Base-by-base conservation (phyloP, 164 flowering plant genomes). In the Vitis rupestris region DNA sequence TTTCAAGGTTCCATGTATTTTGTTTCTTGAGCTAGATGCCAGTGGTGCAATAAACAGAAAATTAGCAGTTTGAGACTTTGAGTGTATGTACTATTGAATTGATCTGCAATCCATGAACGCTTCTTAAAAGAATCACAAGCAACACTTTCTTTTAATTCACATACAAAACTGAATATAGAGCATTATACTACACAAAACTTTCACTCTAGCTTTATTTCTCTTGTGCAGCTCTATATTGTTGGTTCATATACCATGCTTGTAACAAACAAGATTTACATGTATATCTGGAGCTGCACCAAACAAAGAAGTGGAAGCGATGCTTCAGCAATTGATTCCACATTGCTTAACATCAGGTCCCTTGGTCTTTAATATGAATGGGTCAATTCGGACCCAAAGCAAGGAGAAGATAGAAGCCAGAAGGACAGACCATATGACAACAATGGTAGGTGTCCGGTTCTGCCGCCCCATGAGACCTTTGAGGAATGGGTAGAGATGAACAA, bases 331-430 rank as follows among this genome's bases (percentile, higher is more conserved):
- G 82, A 92, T 79, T 50, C 98, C 96, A 65, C 98, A 92, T 70
- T 84, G 76, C 78, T 82, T 88, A 13, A 75, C 73, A 65, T 85
- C 94, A 44, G 98, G 96, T 16, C 98, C 98, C 78, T 84, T 92
- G 63, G 96, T 77, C 75, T 85, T 92, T 49, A 88, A 1, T 69
- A 90, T 86, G 66, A 92, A 92, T 7, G 98, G 98, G 52, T 92
- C 98, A 53, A 92, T 89, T 61, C 94, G 74, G 17, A 92, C 93
- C 98, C 98, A 90, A 9, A 92, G 86, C 79, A 92, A 78, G 58
- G 98, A 92, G 83, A 92, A 92, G 73, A 92, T 92, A 0, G 95
- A 92, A 55, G 97, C 97, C 80, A 92, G 70, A 31, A 92, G 93
- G 31, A 91, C 80, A 0, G 94, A 91, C 94, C 98, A 89, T 31